phyloP scores from a whole-genome alignment of 2,329 filamentous ascomycete genomes.

The Penicillium occitanis region DNA sequence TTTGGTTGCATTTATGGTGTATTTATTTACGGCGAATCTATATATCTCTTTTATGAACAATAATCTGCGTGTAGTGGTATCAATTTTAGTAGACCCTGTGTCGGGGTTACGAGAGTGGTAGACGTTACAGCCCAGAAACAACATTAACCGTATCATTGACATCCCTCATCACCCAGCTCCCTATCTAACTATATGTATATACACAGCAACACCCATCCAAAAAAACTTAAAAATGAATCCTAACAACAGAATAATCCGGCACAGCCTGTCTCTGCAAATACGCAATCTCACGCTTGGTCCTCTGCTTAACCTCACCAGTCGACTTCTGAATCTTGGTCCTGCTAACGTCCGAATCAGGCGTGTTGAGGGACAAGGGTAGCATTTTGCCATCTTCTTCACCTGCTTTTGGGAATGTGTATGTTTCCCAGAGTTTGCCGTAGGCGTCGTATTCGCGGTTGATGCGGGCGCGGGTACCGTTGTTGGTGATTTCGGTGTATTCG shows the following conservation, averaged over 20 bases:
- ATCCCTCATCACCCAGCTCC: neutral
- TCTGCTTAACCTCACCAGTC: constrained; percentile 68
- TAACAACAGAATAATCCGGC: constrained; percentile 79
- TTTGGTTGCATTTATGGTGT: constrained; percentile 4
- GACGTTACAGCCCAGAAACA: neutral
- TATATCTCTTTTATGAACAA: neutral
- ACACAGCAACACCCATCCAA: constrained; percentile 22
- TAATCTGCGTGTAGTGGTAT: neutral
- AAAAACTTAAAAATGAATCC: constrained; percentile 61
- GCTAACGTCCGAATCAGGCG: constrained; percentile 39
- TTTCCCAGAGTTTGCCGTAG: constrained; percentile 22
- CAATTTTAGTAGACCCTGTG: neutral
- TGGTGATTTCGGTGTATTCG: constrained; percentile 37
- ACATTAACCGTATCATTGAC: neutral
- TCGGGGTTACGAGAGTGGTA: neutral
- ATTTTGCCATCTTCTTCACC: constrained; percentile 44
- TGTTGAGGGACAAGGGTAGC: constrained; percentile 73
- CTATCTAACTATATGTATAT: constrained; percentile 18
- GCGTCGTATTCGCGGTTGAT: constrained; percentile 21
- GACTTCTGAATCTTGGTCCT: constrained; percentile 56
- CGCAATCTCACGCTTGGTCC: constrained; percentile 71
- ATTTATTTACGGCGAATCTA: constrained; percentile 1
- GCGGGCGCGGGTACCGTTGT: constrained; percentile 19
- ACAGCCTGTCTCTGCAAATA: constrained; percentile 76
- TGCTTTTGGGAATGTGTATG: constrained; percentile 28